Conservation (phyloP, 2,329 filamentous ascomycete species). For the Aspergillus tubingensis region DNA sequence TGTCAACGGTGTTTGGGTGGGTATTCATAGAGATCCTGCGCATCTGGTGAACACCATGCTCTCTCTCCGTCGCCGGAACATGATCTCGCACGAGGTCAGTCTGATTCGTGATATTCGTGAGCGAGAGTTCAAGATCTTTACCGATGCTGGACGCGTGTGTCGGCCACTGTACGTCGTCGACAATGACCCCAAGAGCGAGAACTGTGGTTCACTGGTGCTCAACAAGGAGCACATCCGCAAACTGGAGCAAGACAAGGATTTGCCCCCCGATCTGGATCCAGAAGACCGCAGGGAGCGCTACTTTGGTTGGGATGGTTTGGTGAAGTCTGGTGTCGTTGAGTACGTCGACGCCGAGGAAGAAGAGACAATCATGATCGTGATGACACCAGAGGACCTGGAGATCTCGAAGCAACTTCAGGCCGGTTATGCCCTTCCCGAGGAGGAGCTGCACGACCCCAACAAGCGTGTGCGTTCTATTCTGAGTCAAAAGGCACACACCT, state of each 20-base stretch:
- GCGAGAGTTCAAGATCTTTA: slow-evolving; percentile 97
- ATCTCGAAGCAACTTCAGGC: slow-evolving; percentile 70
- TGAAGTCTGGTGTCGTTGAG: slow-evolving; percentile 83
- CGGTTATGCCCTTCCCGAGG: slow-evolving; percentile 61
- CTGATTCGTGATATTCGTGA: slow-evolving; percentile 95
- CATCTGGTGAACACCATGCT: slow-evolving; percentile 79
- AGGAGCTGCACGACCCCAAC: slow-evolving; percentile 72
- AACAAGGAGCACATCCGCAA: slow-evolving; percentile 80
- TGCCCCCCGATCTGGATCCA: slow-evolving; percentile 61
- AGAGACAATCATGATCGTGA: slow-evolving; percentile 98
- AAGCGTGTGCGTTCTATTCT: slow-evolving; percentile 84
- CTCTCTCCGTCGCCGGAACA: slow-evolving; percentile 74
- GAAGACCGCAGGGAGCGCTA: slow-evolving; percentile 61
- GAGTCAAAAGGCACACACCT: slow-evolving; percentile 84
- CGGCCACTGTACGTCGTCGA: slow-evolving; percentile 92
- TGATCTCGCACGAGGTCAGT: slow-evolving; percentile 89
- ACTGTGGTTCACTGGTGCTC: slow-evolving; percentile 75
- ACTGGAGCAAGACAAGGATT: slow-evolving; percentile 71
- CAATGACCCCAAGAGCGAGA: slow-evolving; percentile 72
- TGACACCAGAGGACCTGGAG: slow-evolving; percentile 95
- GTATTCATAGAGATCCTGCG: slow-evolving; percentile 85
- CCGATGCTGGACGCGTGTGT: slow-evolving; percentile 92
- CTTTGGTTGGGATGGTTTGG: slow-evolving; percentile 86
- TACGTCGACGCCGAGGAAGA: slow-evolving; percentile 98
- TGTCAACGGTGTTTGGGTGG: slow-evolving; percentile 97